Conservation (phyloP, 495 filamentous ascomycete genomes). For the Lasiosphaeria miniovina region DNA sequence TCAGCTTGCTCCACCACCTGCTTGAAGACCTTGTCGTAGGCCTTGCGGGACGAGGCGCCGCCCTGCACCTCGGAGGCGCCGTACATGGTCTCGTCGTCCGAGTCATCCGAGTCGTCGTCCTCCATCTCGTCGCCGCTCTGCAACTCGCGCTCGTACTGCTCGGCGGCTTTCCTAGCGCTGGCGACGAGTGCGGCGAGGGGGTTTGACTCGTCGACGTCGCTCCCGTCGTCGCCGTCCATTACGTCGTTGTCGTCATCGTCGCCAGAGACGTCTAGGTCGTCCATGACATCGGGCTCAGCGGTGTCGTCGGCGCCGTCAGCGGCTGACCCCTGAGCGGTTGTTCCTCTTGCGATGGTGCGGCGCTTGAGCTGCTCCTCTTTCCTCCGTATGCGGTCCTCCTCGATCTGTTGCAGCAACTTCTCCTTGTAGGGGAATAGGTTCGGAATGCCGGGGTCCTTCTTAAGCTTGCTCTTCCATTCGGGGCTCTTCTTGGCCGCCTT, state of each 20-base stretch:
- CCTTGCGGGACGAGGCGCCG: slow-evolving; percentile 70
- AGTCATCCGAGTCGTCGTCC: slow-evolving; percentile 29
- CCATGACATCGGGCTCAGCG: slow-evolving; percentile 41
- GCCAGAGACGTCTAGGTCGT: slow-evolving; percentile 46
- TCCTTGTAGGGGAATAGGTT: slow-evolving; percentile 99
- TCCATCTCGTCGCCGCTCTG: slow-evolving; percentile 53
- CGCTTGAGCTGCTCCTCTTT: slow-evolving; percentile 70
- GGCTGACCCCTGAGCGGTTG: slow-evolving; percentile 41
- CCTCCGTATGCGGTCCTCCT: slow-evolving; percentile 77
- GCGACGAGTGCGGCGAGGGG: slow-evolving; percentile 94
- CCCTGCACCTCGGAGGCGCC: slow-evolving; percentile 35
- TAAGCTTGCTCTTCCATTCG: slow-evolving; percentile 86
- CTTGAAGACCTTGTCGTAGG: slow-evolving; percentile 96
- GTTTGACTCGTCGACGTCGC: slow-evolving; percentile 56
- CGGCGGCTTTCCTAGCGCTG: slow-evolving; percentile 81
- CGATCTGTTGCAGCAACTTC: slow-evolving; percentile 87
- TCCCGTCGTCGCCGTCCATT: slow-evolving; percentile 47
- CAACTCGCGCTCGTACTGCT: slow-evolving; percentile 68
- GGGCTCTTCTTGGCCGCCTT: slow-evolving; percentile 95
- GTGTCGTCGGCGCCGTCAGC: slow-evolving; percentile 35
- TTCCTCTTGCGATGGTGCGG: slow-evolving; percentile 67
- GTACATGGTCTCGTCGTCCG: slow-evolving; percentile 51
- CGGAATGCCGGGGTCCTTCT: slow-evolving; percentile 96
- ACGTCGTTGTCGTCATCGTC: slow-evolving; percentile 37
- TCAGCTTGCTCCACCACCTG: slow-evolving; percentile 85